Conservation (phyloP, 352 stramenopile genomes). For the Phytophthora sojae region DNA sequence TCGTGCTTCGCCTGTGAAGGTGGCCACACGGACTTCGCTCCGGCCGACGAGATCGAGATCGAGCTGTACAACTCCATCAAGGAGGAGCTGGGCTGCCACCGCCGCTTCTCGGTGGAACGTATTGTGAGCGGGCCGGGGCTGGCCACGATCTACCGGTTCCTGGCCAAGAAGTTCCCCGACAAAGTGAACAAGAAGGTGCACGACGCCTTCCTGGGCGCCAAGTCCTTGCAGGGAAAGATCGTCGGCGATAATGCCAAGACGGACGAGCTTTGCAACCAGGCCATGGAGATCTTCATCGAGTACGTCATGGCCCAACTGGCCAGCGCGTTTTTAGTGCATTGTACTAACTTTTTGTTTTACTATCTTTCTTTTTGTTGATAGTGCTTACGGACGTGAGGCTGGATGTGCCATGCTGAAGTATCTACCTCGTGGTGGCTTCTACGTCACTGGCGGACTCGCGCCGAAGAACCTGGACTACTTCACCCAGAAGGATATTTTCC, state of each 20-base stretch:
- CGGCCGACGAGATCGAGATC: slow-evolving; percentile 89
- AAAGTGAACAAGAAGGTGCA: slow-evolving; percentile 88
- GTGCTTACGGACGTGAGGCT: slow-evolving; percentile 95
- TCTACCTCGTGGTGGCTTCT: slow-evolving; percentile 96
- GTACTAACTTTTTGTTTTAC: slow-evolving; percentile 8
- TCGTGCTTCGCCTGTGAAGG: slow-evolving; percentile 94
- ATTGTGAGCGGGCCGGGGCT: slow-evolving; percentile 96
- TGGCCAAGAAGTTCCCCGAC: slow-evolving; percentile 91
- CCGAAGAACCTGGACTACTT: slow-evolving; percentile 98
- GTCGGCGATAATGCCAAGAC: slow-evolving; percentile 90
- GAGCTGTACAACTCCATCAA: slow-evolving; percentile 87
- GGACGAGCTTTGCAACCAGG: slow-evolving; percentile 84
- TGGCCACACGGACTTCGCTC: slow-evolving; percentile 96
- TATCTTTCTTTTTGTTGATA: slow-evolving; percentile 25
- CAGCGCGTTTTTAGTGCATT: not conserved
- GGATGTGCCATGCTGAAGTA: slow-evolving; percentile 96
- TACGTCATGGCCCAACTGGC: slow-evolving; percentile 40
- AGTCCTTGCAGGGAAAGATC: slow-evolving; percentile 82
- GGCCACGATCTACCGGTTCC: slow-evolving; percentile 97
- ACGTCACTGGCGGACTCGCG: slow-evolving; percentile 96
- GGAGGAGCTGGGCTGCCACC: slow-evolving; percentile 83
- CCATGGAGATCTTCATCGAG: slow-evolving; percentile 96
- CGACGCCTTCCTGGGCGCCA: slow-evolving; percentile 61
- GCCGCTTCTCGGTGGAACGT: slow-evolving; percentile 95
- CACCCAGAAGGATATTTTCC: slow-evolving; percentile 80